Percentiles rank a stretch among this genome's conserved stretches.
phyloP scores from a whole-genome alignment of 805 yeast genomes.

The Barnettozyma pratensis region DNA sequence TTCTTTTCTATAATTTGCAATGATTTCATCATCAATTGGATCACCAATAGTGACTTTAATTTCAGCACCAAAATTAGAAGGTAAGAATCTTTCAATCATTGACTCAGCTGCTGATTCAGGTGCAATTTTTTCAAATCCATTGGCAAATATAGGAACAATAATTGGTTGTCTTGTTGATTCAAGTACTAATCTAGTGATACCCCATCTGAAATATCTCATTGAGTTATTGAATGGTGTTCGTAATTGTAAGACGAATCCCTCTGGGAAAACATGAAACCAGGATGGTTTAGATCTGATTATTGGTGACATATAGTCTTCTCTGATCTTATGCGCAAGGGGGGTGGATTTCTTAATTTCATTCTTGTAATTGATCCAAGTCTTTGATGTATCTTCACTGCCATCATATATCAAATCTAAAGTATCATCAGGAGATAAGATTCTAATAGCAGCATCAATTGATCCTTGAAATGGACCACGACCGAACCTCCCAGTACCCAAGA shows the following conservation, averaged over 20 bases:
- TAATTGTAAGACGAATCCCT: constrained; percentile 85
- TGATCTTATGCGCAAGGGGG: constrained; percentile 12
- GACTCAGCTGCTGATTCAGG: constrained; percentile 60
- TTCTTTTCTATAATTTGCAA: constrained; percentile 56
- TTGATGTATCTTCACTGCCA: constrained; percentile 13
- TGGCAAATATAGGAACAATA: constrained; percentile 77
- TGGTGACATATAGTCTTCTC: constrained; percentile 42
- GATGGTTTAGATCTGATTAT: constrained; percentile 59
- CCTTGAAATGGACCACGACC: constrained; percentile 94
- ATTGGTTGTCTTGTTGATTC: constrained; percentile 84
- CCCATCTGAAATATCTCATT: constrained; percentile 96
- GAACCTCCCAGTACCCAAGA: constrained; percentile 80
- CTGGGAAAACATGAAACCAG: constrained; percentile 96
- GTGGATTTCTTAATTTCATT: constrained; percentile 1
- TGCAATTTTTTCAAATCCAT: constrained; percentile 81
- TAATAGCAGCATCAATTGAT: constrained; percentile 78
- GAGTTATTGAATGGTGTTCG: constrained; percentile 76
- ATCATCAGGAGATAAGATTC: constrained; percentile 75
- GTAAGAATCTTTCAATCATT: constrained; percentile 52
- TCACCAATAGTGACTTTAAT: constrained; percentile 69
- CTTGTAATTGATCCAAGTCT: constrained; percentile 14
- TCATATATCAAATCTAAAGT: constrained; percentile 40
- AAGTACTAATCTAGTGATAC: constrained; percentile 74
- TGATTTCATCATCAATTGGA: constrained; percentile 53
- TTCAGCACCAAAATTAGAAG: constrained; percentile 61